These are phyloP conservation scores for Pistacia atlantica DNA, from an alignment of 345 rosid species.

Conservation along the genomic window DNA sequence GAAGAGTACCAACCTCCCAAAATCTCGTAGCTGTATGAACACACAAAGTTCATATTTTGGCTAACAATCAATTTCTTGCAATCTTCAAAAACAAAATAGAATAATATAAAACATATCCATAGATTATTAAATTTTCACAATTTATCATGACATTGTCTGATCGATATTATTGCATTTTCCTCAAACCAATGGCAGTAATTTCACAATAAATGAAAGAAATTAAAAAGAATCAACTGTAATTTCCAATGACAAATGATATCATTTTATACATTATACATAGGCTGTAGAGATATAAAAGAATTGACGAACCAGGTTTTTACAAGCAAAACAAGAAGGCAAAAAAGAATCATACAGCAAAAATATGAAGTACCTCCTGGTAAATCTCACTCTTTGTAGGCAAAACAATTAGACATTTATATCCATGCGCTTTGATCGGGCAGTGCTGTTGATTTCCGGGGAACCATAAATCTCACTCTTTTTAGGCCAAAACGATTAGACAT, in stretches of 20 bases:
- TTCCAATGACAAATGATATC: constrained; percentile 11
- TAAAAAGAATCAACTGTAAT: constrained; percentile 2
- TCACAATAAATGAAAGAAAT: neutral
- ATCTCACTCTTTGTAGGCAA: neutral
- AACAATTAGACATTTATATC: constrained; percentile 75
- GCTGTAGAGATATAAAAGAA: constrained; percentile 32
- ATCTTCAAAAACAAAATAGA: too few species aligned
- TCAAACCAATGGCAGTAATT: neutral
- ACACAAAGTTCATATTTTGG: too few species aligned
- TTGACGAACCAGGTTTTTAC: constrained; percentile 10
- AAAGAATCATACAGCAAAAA: constrained; percentile 16
- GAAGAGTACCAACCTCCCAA: too few species aligned
- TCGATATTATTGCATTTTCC: too few species aligned
- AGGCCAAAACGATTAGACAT: constrained; percentile 25
- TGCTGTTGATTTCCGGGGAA: constrained; percentile 59
- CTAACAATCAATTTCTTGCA: too few species aligned
- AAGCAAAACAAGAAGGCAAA: constrained; percentile 9
- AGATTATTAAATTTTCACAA: too few species aligned
- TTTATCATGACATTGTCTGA: too few species aligned
- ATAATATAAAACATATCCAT: too few species aligned
- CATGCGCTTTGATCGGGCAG: constrained; percentile 69
- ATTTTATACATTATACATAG: constrained; percentile 22
- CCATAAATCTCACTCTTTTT: constrained; percentile 2
- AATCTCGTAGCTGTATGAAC: too few species aligned
- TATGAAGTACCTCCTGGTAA: neutral